Base-by-base conservation (phyloP, 257 asterid species). In the Capsicum chinense region DNA sequence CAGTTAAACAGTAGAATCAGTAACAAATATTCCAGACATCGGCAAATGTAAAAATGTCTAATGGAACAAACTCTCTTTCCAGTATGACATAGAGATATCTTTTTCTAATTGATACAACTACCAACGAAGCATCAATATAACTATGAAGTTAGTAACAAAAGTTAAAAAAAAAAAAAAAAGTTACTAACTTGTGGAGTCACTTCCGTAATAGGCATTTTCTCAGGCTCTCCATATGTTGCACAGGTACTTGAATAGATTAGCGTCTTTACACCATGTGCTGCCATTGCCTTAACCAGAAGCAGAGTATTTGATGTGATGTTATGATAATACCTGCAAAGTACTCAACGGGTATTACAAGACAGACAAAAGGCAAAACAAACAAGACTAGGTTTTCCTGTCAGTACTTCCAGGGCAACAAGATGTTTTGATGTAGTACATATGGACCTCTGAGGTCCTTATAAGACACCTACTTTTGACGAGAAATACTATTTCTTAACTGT, bases 151-250 rank as follows among this genome's bases (percentile, higher is more conserved):
- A 0, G 5, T 76, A 52, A 76, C 6, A 17, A 50, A 50, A 52
- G 47, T 76, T 13, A 26, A 26, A 1, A 58, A 52, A 21, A 26
- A 26, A 26, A 58, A 52, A 7, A 76, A 7, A 26, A 7, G 21
- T 26, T 39, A 85, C 92, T 94, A 85, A 91, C 98, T 85, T 96
- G 99, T 74, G 98, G 94, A 82, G 99, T 96, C 42, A 35, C 85
- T 87, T 96, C 99, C 9, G 91, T 91, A 74, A 96, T 96, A 0
- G 99, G 98, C 99, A 94, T 96, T 88, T 88, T 92, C 9, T 94
- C 93, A 0, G 99, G 99, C 83, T 96, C 98, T 69, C 99, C 99
- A 84, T 95, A 95, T 3, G 99, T 95, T 26, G 99, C 99, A 47
- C 98, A 94, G 63, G 97, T 94, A 86, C 99, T 94, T 84, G 99